These are phyloP conservation scores for Neofusicoccum cordaticola DNA, from an alignment of 2,329 filamentous ascomycete genomes.

Conservation along the genomic window DNA sequence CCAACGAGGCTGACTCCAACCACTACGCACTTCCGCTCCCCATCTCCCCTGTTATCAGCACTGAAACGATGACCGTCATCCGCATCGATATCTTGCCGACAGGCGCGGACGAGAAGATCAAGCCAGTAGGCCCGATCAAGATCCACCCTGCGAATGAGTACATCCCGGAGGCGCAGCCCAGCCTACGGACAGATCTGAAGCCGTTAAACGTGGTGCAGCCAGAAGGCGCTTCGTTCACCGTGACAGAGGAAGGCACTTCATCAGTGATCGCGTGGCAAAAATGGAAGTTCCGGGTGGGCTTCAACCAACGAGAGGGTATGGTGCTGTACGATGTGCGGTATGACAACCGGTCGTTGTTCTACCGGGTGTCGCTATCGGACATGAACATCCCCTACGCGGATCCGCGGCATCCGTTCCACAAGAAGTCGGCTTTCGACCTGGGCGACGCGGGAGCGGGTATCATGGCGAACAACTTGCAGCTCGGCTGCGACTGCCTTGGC, in stretches of 20 bases:
- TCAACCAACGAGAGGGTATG: slow-evolving; percentile 68
- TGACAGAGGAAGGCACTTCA: slow-evolving; percentile 52
- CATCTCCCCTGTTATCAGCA: slow-evolving; percentile 67
- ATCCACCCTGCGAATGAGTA: slow-evolving; percentile 63
- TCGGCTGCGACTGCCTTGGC: slow-evolving; percentile 69
- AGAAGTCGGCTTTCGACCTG: slow-evolving; percentile 68
- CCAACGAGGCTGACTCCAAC: slow-evolving; percentile 61
- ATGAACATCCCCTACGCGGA: slow-evolving; percentile 66
- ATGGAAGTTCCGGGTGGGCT: slow-evolving; percentile 67
- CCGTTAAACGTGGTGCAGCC: slow-evolving; percentile 64
- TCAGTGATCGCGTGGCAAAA: slow-evolving; percentile 64
- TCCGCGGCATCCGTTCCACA: slow-evolving; percentile 65
- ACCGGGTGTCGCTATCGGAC: slow-evolving; percentile 63
- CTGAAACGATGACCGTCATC: slow-evolving; percentile 60
- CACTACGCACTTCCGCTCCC: slow-evolving; percentile 67
- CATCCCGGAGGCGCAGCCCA: slow-evolving; percentile 58
- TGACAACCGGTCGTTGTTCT: slow-evolving; percentile 63
- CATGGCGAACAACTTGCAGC: slow-evolving; percentile 66
- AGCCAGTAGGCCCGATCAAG: slow-evolving; percentile 56
- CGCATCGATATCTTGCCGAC: slow-evolving; percentile 69
- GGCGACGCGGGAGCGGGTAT: slow-evolving; percentile 65
- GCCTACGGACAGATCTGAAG: slow-evolving; percentile 60
- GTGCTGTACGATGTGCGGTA: slow-evolving; percentile 66
- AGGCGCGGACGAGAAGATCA: slow-evolving; percentile 59
- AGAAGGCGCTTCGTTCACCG: slow-evolving; percentile 61